A percentile compares a stretch with the other conserved stretches of the same genome.
These are phyloP conservation scores for Arctostaphylos glauca DNA, from an alignment of 148 eudicot species.

Conservation along the genomic window DNA sequence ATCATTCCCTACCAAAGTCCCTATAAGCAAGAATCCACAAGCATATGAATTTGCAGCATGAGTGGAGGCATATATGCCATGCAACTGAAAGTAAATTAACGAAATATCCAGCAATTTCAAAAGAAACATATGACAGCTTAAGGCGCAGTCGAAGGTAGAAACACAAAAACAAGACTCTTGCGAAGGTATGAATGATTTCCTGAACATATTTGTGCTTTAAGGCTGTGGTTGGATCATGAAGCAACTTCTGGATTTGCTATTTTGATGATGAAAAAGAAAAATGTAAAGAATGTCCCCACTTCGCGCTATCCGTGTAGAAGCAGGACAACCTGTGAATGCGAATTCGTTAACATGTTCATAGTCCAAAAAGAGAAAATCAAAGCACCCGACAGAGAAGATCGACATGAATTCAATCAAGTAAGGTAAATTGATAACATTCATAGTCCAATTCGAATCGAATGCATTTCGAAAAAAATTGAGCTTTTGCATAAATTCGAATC, in stretches of 20 bases:
- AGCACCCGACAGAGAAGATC: neutral
- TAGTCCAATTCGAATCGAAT: neutral
- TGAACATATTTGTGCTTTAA: no score
- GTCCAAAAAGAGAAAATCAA: neutral
- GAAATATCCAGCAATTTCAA: neutral
- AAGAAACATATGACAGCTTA: neutral
- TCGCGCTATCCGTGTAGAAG: neutral
- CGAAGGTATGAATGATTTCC: neutral
- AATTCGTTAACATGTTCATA: neutral
- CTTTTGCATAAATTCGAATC: neutral
- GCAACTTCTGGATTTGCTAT: neutral
- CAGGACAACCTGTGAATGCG: neutral
- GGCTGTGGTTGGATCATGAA: neutral
- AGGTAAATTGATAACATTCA: neutral
- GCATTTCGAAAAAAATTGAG: neutral
- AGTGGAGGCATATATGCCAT: neutral
- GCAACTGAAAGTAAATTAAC: neutral
- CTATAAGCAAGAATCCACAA: constrained; percentile 26
- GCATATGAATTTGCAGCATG: neutral
- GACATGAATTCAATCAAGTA: neutral
- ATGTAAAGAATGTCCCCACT: neutral
- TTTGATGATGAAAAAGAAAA: neutral
- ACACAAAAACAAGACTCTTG: neutral
- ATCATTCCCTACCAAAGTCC: constrained; percentile 90
- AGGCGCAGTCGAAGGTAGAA: neutral